Base-by-base conservation (phyloP, 805 yeast genomes). In the Osmozyma mogii region DNA sequence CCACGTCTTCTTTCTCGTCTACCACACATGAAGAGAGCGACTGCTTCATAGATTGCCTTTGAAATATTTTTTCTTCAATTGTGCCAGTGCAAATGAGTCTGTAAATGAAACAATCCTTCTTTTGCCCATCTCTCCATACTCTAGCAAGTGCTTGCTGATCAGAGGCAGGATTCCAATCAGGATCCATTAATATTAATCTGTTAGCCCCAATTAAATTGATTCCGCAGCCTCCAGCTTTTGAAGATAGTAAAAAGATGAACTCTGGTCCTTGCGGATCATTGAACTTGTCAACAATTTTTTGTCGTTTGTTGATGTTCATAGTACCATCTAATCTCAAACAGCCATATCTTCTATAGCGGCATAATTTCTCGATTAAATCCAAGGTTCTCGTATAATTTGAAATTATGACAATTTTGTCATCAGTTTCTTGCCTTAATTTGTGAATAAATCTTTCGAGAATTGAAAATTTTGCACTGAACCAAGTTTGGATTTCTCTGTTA, bases 181-280 rank as follows among this genome's bases (percentile, higher is more conserved):
- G 78, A 51, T 92, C 98, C 49, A 92, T 65, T 27, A 92, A 61
- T 13, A 92, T 74, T 38, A 92, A 63, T 38, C 98, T 68, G 43
- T 92, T 92, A 3, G 97, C 98, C 9, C 98, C 98, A 46, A 92
- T 89, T 45, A 92, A 69, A 52, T 92, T 92, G 47, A 92, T 84
- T 58, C 98, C 98, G 65, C 98, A 92, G 1, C 98, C 98, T 45
- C 98, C 98, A 1, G 98, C 98, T 54, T 92, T 92, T 6, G 95
- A 84, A 50, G 95, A 84, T 30, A 92, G 62, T 36, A 92, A 63
- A 45, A 92, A 92, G 2, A 92, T 76, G 52, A 89, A 92, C 41
- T 88, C 96, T 2, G 75, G 67, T 2, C 87, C 82, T 25, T 83
- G 81, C 1, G 96, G 96, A 45, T 92, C 82, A 49, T 92, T 92